phyloP scores from a whole-genome alignment of 129 eudicot genomes.

The Rutidosis leptorrhynchoides region DNA sequence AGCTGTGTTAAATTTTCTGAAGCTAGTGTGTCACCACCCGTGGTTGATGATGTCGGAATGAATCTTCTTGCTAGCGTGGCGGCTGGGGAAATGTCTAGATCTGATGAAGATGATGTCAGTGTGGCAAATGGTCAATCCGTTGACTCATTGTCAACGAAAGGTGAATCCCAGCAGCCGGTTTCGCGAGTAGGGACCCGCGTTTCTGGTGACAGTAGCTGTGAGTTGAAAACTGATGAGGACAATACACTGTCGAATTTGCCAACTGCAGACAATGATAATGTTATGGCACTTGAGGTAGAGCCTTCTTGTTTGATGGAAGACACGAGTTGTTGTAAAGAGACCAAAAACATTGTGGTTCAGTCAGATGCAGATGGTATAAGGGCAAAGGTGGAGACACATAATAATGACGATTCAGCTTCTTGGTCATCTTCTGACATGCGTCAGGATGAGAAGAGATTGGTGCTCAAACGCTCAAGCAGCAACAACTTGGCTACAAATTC shows the following conservation, averaged over 20 bases:
- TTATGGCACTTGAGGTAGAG: conserved; percentile 18
- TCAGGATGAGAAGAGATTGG: conserved; percentile 28
- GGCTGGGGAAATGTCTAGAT: conserved; percentile 67
- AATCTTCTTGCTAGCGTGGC: conserved; percentile 95
- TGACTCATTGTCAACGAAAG: conserved; percentile 6
- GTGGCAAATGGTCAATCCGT: conserved; percentile 23
- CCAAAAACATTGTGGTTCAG: conserved; percentile 17
- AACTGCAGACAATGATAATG: conserved; percentile 21
- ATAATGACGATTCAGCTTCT: conserved; percentile 44
- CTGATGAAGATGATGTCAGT: conserved; percentile 27
- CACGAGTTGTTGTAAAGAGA: conserved; percentile 12
- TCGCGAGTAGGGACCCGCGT: conserved; percentile 1
- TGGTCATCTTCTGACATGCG: conserved; percentile 37
- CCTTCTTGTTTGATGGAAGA: conserved; percentile 20
- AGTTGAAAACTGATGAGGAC: conserved; percentile 17
- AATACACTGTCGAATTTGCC: conserved; percentile 12
- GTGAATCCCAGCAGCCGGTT: background rate
- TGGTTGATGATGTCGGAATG: conserved; percentile 77
- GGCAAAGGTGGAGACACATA: conserved; percentile 30
- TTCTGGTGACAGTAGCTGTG: conserved; percentile 28
- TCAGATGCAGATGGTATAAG: conserved; percentile 27
- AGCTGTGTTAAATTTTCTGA: conserved; percentile 80
- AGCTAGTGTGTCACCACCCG: conserved; percentile 42
- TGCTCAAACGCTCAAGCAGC: conserved; percentile 24
- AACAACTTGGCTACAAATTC: conserved; percentile 8